Base-by-base conservation (phyloP, 2,329 filamentous ascomycete species). In the Aaosphaeria arxii region DNA sequence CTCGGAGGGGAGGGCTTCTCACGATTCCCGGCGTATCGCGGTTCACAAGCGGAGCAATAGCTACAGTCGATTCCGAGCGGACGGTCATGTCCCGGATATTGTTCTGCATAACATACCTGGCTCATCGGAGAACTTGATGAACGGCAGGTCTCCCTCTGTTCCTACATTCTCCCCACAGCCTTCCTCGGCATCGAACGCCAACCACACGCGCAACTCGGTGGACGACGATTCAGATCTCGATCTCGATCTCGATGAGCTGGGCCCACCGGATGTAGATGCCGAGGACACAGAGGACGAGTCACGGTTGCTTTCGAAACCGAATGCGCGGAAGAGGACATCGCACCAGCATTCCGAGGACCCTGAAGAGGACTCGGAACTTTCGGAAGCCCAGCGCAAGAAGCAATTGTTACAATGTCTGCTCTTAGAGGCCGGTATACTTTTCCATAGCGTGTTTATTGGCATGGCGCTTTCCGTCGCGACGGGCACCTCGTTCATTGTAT, bases 401-500 rank as follows among this genome's bases (percentile, higher is more conserved):
- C 81, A 85, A 66, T 79, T 87, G 3, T 76, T 89, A 58, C 87
- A 91, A 69, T 89, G 88, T 55, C 80, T 87, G 4, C 77, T 91
- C 3, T 78, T 91, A 5, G 87, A 91, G 67, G 85, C 87, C 48
- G 87, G 87, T 51, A 91, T 91, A 54, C 75, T 91, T 7, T 91
- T 91, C 65, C 87, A 91, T 71, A 88, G 84, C 51, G 80, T 91
- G 50, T 89, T 89, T 64, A 86, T 89, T 48, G 85, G 85, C 49
- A 86, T 88, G 77, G 87, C 86, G 0, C 71, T 89, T 29, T 86
- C 83, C 29, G 85, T 89, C 54, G 85, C 85, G 17, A 81, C 81
- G 1, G 82, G 86, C 1, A 72, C 75, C 5, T 80, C 83, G 4
- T 88, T 88, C 64, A 68, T 85, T 47, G 75, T 88, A 29, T 77